phyloP scores from a whole-genome alignment of 108 stramenopile species.

The Stephanodiscus minutulus region DNA sequence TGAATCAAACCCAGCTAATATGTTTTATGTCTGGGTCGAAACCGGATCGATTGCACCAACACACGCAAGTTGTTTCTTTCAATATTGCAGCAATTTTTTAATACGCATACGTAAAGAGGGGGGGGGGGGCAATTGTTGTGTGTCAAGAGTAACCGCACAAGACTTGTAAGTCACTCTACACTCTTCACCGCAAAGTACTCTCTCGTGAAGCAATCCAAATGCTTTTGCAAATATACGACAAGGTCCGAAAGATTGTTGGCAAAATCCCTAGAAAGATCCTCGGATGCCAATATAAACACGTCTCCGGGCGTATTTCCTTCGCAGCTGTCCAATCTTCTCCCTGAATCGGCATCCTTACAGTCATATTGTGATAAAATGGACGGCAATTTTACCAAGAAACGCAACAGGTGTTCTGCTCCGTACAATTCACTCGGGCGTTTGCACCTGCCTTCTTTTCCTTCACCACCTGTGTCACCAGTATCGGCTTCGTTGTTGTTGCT shows the following conservation, averaged over 20 bases:
- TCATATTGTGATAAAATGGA: slow-evolving; percentile 27
- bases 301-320: not conserved
- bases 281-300: slow-evolving; percentile 6
- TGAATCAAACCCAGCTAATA: no score
- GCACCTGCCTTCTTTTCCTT: not conserved
- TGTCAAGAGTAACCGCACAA: not conserved
- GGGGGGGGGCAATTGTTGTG: no score
- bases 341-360: not conserved
- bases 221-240: slow-evolving; percentile 41
- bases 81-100: no score
- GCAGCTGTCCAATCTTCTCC: not conserved
- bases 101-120: no score
- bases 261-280: slow-evolving; percentile 25
- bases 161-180: not conserved
- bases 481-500: no score
- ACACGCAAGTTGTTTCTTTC: no score
- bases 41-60: no score
- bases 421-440: slow-evolving; percentile 44
- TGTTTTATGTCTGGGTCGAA: no score
- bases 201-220: slow-evolving; percentile 37
- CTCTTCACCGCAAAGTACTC: slow-evolving; percentile 27
- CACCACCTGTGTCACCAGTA: no score
- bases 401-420: slow-evolving; percentile 42
- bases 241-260: slow-evolving; percentile 32
- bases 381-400: slow-evolving; percentile 50